Evolutionary conservation across 768 basidiomycete species (phyloP), one percentile per base, ranked within the genome.

Genomic region (Gloeopeniophorella convolvens): DNA sequence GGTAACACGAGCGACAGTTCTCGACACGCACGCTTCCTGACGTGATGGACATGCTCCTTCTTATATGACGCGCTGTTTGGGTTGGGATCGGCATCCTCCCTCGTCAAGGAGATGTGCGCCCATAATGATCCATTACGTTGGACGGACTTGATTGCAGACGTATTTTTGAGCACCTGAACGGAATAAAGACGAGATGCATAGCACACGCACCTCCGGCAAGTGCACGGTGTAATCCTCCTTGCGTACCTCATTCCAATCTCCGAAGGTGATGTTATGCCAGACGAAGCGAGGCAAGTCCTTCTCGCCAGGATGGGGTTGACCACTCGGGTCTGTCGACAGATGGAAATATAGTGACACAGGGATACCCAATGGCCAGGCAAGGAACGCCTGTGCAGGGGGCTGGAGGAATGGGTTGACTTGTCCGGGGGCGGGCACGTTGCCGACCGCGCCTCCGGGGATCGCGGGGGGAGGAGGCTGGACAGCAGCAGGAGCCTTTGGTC

Each of bases 211-310:
- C 68, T 76, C 66, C 0, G 89, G 90, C 44, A 92, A 71, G 24
- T 77, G 72, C 33, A 93, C 66, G 39, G 80, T 28, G 72, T 54
- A 78, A 74, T 42, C 82, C 69, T 50, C 76, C 72, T 5, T 70
- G 69, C 51, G 83, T 66, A 32, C 64, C 34, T 89, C 83, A 35
- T 73, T 76, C 76, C 79, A 92, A 60, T 89, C 78, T 32, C 89
- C 89, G 50, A 82, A 88, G 0, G 78, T 81, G 40, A 92, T 77
- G 59, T 89, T 82, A 27, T 79, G 68, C 89, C 89, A 92, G 16
- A 82, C 72, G 54, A 89, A 82, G 53, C 74, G 73, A 5, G 87
- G 87, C 31, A 90, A 67, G 21, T 62, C 66, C 46, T 68, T 72
- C 33, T 77, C 76, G 30, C 67, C 67, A 11, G 72, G 69, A 67